These are phyloP conservation scores for Trapa bicornis DNA, from an alignment of 345 rosid species.

Conservation along the genomic window DNA sequence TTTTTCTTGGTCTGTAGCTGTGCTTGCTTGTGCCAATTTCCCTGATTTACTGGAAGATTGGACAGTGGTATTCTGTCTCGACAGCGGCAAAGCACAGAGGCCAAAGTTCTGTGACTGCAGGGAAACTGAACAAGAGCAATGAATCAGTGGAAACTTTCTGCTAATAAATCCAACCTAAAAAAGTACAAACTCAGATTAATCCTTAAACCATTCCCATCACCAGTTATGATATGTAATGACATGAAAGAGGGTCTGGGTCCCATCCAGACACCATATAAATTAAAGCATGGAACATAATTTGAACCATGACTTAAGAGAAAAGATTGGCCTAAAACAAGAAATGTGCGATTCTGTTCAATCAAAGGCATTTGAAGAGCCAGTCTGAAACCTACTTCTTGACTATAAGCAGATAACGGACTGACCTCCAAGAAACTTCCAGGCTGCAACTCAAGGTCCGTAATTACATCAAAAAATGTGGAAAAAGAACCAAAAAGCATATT, in stretches of 20 bases:
- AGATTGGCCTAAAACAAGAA: neutral
- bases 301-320: too few relatives aligned
- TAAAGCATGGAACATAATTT: too few relatives aligned
- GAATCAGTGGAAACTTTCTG: too few relatives aligned
- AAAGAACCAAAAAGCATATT: neutral
- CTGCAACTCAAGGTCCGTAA: neutral
- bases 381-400: neutral
- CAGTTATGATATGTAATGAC: too few relatives aligned
- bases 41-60: conserved; percentile 38
- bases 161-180: too few relatives aligned
- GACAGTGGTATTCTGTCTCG: conserved; percentile 31
- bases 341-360: neutral
- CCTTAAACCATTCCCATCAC: too few relatives aligned
- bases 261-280: too few relatives aligned
- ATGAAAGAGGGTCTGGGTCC: too few relatives aligned
- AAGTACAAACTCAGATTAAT: too few relatives aligned
- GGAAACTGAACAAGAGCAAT: conserved; percentile 32
- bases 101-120: conserved; percentile 39
- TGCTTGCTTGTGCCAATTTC: conserved; percentile 51
- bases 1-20: conserved; percentile 47
- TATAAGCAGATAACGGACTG: neutral
- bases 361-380: neutral
- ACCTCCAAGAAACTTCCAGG: neutral
- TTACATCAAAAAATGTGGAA: neutral
- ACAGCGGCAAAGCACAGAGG: conserved; percentile 28